Base-by-base conservation (phyloP, 495 filamentous ascomycete genomes). In the Hyaloscypha variabilis region DNA sequence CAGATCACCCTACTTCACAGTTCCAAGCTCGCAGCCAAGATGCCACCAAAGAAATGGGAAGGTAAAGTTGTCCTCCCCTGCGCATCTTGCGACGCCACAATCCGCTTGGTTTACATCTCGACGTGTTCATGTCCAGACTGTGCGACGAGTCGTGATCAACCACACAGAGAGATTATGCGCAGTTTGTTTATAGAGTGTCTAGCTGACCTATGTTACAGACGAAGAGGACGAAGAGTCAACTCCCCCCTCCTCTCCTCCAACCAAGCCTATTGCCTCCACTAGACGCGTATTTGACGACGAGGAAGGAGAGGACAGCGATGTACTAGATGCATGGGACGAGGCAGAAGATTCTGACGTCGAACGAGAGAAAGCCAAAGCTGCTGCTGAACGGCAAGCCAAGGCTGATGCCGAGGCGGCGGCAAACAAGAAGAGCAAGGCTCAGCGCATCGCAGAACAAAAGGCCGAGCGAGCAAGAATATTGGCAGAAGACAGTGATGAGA, bases 281-380 rank as follows among this genome's bases (percentile, higher is more conserved):
- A 85, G 88, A 69, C 77, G 84, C 74, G 92, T 92, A 75, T 97
- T 95, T 72, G 93, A 96, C 69, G 95, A 99, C 71, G 94, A 97
- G 73, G 94, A 97, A 74, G 94, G 96, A 34, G 67, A 72, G 1
- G 93, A 95, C 54, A 82, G 79, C 74, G 93, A 97, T 77, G 94
- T 69, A 6, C 85, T 97, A 64, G 96, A 99, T 53, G 94, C 92
- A 24, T 99, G 96, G 96, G 93, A 97, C 69, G 94, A 92, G 49
- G 95, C 91, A 64, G 95, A 97, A 72, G 96, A 99, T 80, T 96
- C 92, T 58, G 96, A 99, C 72, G 94, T 88, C 59, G 96, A 99
- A 81, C 91, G 92, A 68, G 93, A 97, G 77, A 98, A 97, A 82
- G 91, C 86, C 25, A 92, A 90, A 79, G 91, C 91, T 78, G 92